Evolutionary conservation across 768 basidiomycete genomes (phyloP).

Genomic region (Lanmaoa rubissima): DNA sequence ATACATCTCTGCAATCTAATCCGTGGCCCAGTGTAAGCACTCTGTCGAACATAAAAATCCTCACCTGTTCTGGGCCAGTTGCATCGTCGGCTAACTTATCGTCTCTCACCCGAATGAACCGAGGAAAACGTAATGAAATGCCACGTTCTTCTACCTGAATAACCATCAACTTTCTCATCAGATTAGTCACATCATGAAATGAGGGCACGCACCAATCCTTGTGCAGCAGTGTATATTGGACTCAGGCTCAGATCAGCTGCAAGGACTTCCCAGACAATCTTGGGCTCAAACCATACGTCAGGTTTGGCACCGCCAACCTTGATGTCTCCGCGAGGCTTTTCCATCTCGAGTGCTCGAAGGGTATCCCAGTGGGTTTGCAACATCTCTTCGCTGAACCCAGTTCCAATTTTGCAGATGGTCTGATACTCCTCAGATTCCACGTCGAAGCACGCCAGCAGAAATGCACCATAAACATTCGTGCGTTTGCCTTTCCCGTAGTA

Average conservation of each 20-base stretch:
- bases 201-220: constrained; percentile 66
- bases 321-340: constrained; percentile 74
- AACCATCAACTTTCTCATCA: not conserved
- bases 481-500: constrained; percentile 99
- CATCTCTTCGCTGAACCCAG: constrained; percentile 93
- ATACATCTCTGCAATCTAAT: constrained; percentile 91
- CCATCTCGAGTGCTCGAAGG: constrained; percentile 74
- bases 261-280: constrained; percentile 96
- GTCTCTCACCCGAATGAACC: constrained; percentile 89
- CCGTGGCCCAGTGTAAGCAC: constrained; percentile 1
- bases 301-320: constrained; percentile 93
- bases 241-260: constrained; percentile 96
- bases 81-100: constrained; percentile 93
- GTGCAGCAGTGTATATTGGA: constrained; percentile 93
- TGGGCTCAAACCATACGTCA: constrained; percentile 97
- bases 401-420: constrained; percentile 98
- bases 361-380: constrained; percentile 78
- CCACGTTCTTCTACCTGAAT: constrained; percentile 81
- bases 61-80: constrained; percentile 88
- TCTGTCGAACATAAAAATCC: constrained; percentile 10
- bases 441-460: constrained; percentile 96
- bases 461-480: constrained; percentile 96
- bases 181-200: not conserved
- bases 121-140: constrained; percentile 93
- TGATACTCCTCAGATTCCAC: constrained; percentile 92